Percentiles rank a stretch among this genome's conserved stretches.
These are phyloP conservation scores for Alternaria ventricosa DNA, from an alignment of 2,329 filamentous ascomycete species.

Conservation along the genomic window DNA sequence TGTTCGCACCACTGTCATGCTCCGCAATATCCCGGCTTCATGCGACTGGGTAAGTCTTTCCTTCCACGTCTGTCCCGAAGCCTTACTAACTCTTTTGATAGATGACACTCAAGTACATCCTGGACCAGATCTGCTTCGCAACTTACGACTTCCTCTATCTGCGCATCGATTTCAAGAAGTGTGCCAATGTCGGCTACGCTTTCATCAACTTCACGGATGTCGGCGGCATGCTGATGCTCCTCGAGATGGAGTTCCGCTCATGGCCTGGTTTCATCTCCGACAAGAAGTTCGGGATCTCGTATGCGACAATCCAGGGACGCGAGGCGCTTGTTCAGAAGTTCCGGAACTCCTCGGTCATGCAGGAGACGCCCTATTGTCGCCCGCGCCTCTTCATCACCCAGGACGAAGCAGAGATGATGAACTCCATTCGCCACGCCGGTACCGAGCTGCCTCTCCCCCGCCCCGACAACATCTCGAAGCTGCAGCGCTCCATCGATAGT, in stretches of 20 bases:
- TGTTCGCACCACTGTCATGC: conserved; percentile 74
- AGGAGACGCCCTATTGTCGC: conserved; percentile 79
- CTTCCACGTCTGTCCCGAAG: background rate
- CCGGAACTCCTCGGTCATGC: conserved; percentile 94
- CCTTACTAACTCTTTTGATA: conserved; percentile 24
- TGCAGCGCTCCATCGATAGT: conserved; percentile 86
- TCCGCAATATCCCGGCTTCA: conserved; percentile 93
- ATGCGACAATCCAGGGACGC: conserved; percentile 95
- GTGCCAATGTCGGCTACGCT: conserved; percentile 84
- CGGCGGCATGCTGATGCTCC: conserved; percentile 37
- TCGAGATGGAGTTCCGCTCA: conserved; percentile 39
- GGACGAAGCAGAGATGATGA: conserved; percentile 52
- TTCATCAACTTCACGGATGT: conserved; percentile 94
- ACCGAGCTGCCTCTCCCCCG: conserved; percentile 76
- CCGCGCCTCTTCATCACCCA: conserved; percentile 70
- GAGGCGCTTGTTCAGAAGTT: conserved; percentile 95
- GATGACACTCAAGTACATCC: conserved; percentile 69
- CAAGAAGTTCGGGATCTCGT: conserved; percentile 89
- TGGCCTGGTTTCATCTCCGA: conserved; percentile 84
- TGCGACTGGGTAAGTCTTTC: conserved; percentile 64
- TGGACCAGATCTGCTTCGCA: conserved; percentile 79
- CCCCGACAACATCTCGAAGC: conserved; percentile 85
- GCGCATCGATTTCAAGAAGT: conserved; percentile 69
- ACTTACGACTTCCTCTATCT: conserved; percentile 96
- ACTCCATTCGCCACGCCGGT: conserved; percentile 60